Conservation (phyloP, 2,329 filamentous ascomycete species). For the Magnaporthiopsis incrustans region DNA sequence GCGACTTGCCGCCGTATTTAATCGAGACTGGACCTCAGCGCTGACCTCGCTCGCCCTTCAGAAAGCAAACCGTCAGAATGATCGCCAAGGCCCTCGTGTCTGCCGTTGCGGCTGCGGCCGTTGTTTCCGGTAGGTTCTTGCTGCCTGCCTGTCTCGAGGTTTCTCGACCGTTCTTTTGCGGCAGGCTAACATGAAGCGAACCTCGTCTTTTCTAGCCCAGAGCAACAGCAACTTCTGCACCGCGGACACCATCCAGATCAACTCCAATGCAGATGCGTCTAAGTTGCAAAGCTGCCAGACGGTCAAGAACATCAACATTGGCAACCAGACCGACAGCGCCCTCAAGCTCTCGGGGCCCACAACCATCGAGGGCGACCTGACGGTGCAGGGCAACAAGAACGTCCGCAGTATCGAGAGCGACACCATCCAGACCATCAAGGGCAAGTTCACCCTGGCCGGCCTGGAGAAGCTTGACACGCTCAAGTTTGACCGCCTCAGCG, state of each 20-base stretch:
- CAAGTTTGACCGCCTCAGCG: slow-evolving; percentile 54
- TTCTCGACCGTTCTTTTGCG: background rate
- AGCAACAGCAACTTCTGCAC: slow-evolving; percentile 15
- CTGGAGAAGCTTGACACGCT: slow-evolving; percentile 63
- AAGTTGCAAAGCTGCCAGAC: slow-evolving; percentile 56
- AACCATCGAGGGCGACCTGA: slow-evolving; percentile 48
- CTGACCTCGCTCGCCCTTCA: slow-evolving; percentile 7
- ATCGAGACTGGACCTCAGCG: background rate
- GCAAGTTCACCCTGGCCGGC: slow-evolving; percentile 60
- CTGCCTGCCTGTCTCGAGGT: background rate
- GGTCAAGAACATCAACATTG: slow-evolving; percentile 58
- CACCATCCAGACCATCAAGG: slow-evolving; percentile 57
- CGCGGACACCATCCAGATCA: slow-evolving; percentile 44
- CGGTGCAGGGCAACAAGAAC: slow-evolving; percentile 49
- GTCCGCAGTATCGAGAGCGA: slow-evolving; percentile 55
- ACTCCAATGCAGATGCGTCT: slow-evolving; percentile 54
- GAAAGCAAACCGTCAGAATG: slow-evolving; percentile 27
- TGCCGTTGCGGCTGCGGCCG: slow-evolving; percentile 30
- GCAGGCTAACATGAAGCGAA: background rate
- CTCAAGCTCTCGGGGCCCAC: slow-evolving; percentile 56
- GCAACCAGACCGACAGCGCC: slow-evolving; percentile 41
- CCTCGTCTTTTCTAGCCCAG: slow-evolving; percentile 12
- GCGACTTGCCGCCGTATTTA: background rate
- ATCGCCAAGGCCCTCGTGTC: slow-evolving; percentile 32
- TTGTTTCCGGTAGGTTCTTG: slow-evolving; percentile 28